Conservation (phyloP, 106 monocot genomes). For the Phalaenopsis equestris region DNA sequence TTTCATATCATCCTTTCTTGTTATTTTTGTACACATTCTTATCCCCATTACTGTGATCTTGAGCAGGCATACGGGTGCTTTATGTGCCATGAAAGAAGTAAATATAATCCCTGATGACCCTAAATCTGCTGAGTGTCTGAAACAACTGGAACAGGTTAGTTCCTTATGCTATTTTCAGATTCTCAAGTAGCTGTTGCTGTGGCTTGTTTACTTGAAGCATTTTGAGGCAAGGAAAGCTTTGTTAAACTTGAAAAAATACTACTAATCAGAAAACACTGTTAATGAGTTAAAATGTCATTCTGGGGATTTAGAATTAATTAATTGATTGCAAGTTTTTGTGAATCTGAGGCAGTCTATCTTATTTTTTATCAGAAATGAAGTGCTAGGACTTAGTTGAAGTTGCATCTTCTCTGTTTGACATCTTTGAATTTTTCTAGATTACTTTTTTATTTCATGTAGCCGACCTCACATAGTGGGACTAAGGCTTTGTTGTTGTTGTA, state of each 20-base stretch:
- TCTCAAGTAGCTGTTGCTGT: not conserved
- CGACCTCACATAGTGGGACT: no score
- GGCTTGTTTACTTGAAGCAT: not conserved
- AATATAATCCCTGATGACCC: conserved; percentile 90
- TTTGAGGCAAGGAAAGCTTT: not conserved
- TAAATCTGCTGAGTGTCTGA: conserved; percentile 80
- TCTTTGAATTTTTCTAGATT: not conserved
- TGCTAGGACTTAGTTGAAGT: not conserved
- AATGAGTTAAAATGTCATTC: not conserved
- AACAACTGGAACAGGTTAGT: conserved; percentile 83
- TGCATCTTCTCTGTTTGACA: not conserved
- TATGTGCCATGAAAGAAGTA: conserved; percentile 99
- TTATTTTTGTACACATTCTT: not conserved
- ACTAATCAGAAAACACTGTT: not conserved
- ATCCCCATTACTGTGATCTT: not conserved
- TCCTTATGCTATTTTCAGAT: conserved; percentile 6
- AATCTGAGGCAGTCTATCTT: not conserved
- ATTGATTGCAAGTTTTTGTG: not conserved
- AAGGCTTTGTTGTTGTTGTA: no score
- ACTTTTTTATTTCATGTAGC: no score
- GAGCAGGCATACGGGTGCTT: conserved; percentile 70
- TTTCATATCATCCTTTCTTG: not conserved
- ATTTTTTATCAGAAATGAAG: not conserved
- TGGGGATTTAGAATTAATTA: not conserved
- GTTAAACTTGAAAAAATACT: not conserved